Evolutionary conservation across 2,329 filamentous ascomycete genomes (phyloP).

Genomic region (Bertia moriformis): DNA sequence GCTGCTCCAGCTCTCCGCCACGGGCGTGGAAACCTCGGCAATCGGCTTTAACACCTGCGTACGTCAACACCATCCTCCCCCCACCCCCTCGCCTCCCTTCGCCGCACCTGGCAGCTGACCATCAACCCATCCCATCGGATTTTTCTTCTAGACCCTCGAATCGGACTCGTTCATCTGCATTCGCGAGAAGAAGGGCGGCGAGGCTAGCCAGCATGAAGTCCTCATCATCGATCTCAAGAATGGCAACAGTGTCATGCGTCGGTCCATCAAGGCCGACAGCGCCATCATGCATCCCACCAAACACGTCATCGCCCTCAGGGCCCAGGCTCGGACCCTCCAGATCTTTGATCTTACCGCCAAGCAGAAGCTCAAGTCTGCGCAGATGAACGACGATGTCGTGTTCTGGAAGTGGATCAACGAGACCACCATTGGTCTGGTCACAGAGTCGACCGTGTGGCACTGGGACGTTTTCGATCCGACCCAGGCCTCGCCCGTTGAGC

Average conservation of each 20-base stretch:
- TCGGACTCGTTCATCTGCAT: slow-evolving; percentile 94
- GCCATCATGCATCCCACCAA: slow-evolving; percentile 98
- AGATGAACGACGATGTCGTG: slow-evolving; percentile 91
- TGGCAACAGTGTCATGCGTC: slow-evolving; percentile 82
- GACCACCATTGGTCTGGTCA: slow-evolving; percentile 74
- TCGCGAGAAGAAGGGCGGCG: slow-evolving; percentile 77
- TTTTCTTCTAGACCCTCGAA: slow-evolving; percentile 96
- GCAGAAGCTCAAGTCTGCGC: slow-evolving; percentile 89
- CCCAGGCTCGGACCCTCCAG: slow-evolving; percentile 84
- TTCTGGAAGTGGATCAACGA: slow-evolving; percentile 99
- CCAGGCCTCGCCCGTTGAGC: slow-evolving; percentile 68
- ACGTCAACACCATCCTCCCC: slow-evolving; percentile 20
- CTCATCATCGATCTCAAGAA: slow-evolving; percentile 97
- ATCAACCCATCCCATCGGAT: too few relatives aligned
- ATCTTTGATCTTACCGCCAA: slow-evolving; percentile 92
- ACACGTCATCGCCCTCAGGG: slow-evolving; percentile 92
- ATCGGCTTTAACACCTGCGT: slow-evolving; percentile 75
- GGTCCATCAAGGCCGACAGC: slow-evolving; percentile 97
- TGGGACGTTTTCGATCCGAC: slow-evolving; percentile 88
- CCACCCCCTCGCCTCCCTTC: slow-evolving; percentile 5
- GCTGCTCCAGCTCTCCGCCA: slow-evolving; percentile 54
- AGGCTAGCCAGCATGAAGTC: slow-evolving; percentile 74
- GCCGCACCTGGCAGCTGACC: slow-evolving; percentile 4
- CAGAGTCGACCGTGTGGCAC: slow-evolving; percentile 81
- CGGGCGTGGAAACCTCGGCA: slow-evolving; percentile 29